These are phyloP conservation scores for Papiliotrema fonsecae DNA, from an alignment of 1,284 basidiomycete species.

Conservation along the genomic window DNA sequence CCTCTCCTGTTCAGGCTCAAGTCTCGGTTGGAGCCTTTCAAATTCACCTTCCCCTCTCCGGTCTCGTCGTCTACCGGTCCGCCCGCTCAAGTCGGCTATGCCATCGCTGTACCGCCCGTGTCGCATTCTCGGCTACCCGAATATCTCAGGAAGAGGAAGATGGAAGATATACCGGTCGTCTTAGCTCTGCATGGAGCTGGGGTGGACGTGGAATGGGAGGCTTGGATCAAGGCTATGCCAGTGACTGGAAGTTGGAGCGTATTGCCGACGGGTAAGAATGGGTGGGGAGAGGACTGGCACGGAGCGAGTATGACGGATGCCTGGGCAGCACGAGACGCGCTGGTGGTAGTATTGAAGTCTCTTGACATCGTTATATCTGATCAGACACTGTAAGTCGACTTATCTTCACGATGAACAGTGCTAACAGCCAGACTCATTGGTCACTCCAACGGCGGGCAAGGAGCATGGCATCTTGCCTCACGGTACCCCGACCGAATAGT, in stretches of 20 bases:
- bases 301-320: slow-evolving; percentile 39
- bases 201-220: slow-evolving; percentile 21
- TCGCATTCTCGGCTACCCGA: not conserved
- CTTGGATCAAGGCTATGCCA: slow-evolving; percentile 31
- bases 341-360: slow-evolving; percentile 6
- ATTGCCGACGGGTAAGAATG: slow-evolving; percentile 39
- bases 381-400: slow-evolving; percentile 18
- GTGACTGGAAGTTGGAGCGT: slow-evolving; percentile 30
- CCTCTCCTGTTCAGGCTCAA: too few species aligned
- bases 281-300: slow-evolving; percentile 49
- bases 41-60: slow-evolving; percentile 10
- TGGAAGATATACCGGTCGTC: slow-evolving; percentile 21
- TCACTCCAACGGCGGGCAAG: slow-evolving; percentile 91
- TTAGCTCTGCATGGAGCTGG: slow-evolving; percentile 46
- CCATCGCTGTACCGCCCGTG: slow-evolving; percentile 27
- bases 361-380: slow-evolving; percentile 13
- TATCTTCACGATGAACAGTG: not conserved
- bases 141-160: not conserved
- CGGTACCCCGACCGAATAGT: slow-evolving; percentile 70
- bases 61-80: not conserved
- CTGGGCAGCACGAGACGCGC: slow-evolving; percentile 35
- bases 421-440: slow-evolving; percentile 56
- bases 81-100: slow-evolving; percentile 27
- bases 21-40: not conserved
- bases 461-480: slow-evolving; percentile 71